Evolutionary conservation across 2,329 filamentous ascomycete genomes (phyloP), one percentile per base, ranked within the genome.

Genomic region (Xylaria sp.): DNA sequence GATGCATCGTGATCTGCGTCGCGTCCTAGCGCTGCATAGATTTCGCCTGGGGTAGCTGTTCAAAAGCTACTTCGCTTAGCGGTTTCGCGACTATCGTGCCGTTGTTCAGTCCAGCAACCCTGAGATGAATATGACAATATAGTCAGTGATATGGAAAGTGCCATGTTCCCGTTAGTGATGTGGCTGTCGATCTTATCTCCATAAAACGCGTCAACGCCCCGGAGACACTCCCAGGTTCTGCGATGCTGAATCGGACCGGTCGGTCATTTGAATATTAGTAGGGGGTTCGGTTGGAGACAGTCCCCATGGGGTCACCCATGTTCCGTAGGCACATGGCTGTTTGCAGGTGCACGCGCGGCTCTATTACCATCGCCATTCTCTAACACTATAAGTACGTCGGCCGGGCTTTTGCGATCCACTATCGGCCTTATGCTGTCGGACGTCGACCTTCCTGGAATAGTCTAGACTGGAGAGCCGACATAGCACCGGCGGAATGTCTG

Each of bases 391-490:
- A 12, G 5, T 25, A 21, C n/a, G 8, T 47, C 44, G 44, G 42
- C 55, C 60, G 55, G 48, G 13, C 60, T 23, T 18, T 21, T 13
- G 25, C 40, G 8, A 25, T 44, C 23, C 21, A 29, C 32, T 23
- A 13, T n/a, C 44, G 55, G 47, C 27, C 48, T 9, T 53, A 23
- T 35, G 53, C 21, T 42, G 27, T 53, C 44, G 25, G 44, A 21
- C 18, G 27, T 57, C 27, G 51, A 53, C 51, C 27, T 63, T 51
- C 50, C 40, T 51, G 35, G 48, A 60, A 25, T 37, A 64, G 47
- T 63, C 42, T n/a, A 44, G 18, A 10, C 25, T n/a, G 16, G 50
- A 32, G 10, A 60, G 29, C 65, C 65, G 65, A 63, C 61, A 64
- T 64, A 60, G 55, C 42, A 35, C 55, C 60, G 60, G 37, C 65